A percentile compares a stretch with the other conserved stretches of the same genome.
Conservation (phyloP, 805 yeast genomes). For the Saturnispora quitensis region DNA sequence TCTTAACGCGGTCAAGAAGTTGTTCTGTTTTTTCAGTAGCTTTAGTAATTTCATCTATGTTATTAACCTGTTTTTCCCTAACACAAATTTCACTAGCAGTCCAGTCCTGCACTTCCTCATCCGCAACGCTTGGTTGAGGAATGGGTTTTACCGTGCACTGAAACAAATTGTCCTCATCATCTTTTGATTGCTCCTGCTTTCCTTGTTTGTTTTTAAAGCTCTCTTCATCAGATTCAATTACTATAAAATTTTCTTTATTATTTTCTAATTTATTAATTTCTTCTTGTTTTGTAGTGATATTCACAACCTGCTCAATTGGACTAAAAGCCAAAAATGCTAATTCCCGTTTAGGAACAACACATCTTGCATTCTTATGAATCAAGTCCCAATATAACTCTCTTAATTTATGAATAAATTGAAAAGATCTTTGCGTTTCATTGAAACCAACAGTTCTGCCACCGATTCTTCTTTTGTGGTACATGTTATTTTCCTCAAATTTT, state of each 20-base stretch:
- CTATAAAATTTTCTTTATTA: background rate
- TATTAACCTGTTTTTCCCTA: background rate
- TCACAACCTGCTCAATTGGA: conserved; percentile 57
- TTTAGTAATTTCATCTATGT: background rate
- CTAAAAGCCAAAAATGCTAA: conserved; percentile 82
- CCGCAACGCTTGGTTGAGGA: background rate
- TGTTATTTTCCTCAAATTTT: conserved; percentile 24
- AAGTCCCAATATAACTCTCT: conserved; percentile 60
- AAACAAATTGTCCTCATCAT: background rate
- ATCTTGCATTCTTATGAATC: conserved; percentile 51
- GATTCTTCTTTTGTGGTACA: conserved; percentile 49
- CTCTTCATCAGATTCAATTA: background rate
- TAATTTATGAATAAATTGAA: conserved; percentile 69
- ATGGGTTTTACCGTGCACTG: background rate
- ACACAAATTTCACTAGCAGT: background rate
- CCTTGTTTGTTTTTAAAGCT: conserved; percentile 11
- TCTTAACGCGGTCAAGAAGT: conserved; percentile 1
- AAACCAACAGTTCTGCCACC: conserved; percentile 81
- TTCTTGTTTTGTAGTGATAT: conserved; percentile 33
- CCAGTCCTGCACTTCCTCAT: background rate
- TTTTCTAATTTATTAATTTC: conserved; percentile 7
- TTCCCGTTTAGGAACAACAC: conserved; percentile 74
- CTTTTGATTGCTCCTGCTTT: background rate
- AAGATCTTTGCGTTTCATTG: conserved; percentile 72
- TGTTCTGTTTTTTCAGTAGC: background rate